Evolutionary conservation across 441 rosid genomes (phyloP).

Genomic region (Populus hybrid): DNA sequence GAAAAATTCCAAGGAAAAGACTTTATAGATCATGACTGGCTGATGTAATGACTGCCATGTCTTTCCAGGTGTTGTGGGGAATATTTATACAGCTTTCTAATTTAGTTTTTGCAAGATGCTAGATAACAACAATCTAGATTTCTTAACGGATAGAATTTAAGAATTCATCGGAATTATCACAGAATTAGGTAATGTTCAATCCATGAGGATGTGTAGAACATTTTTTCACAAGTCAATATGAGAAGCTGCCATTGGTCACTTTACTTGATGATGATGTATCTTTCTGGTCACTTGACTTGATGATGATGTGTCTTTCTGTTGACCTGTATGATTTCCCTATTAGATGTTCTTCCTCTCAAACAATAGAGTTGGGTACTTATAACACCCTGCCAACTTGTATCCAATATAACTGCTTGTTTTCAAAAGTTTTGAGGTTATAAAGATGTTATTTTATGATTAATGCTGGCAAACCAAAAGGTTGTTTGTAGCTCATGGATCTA

Average conservation of each 20-base stretch:
- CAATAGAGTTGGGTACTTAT: not conserved
- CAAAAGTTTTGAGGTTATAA: not conserved
- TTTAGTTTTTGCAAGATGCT: not conserved
- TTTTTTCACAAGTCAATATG: not conserved
- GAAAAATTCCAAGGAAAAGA: not conserved
- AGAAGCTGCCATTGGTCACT: not conserved
- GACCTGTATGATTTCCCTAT: not conserved
- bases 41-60: no score
- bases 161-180: no score
- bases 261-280: not conserved
- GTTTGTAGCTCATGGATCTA: not conserved
- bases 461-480: not conserved
- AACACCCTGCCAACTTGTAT: not conserved
- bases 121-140: not conserved
- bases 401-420: not conserved
- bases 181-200: not conserved
- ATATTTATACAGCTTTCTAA: not conserved
- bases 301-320: not conserved
- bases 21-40: not conserved
- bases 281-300: not conserved
- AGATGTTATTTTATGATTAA: not conserved
- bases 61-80: no score
- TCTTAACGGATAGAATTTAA: no score
- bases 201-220: not conserved
- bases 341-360: not conserved